Evolutionary conservation across 345 rosid species (phyloP).

Genomic region (Pelargonium nanum): DNA sequence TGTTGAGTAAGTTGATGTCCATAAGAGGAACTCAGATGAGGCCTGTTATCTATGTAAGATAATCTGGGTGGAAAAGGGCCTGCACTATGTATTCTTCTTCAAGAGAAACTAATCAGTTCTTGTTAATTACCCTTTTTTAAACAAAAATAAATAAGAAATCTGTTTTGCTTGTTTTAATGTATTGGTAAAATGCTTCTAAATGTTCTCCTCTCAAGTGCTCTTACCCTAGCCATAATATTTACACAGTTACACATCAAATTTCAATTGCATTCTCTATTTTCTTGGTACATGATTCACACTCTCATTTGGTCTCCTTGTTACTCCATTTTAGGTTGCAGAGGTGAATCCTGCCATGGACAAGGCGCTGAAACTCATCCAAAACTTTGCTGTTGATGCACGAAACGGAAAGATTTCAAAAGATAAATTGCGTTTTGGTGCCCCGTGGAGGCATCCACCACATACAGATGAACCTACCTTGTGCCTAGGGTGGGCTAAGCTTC

Average conservation of each 20-base stretch:
- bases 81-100: background rate
- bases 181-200: background rate
- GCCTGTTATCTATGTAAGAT: background rate
- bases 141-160: no score
- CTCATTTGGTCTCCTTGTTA: background rate
- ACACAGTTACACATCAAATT: background rate
- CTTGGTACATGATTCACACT: background rate
- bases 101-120: background rate
- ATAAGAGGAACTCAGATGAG: background rate
- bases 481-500: constrained; percentile 79
- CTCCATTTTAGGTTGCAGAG: constrained; percentile 42
- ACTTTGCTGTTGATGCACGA: constrained; percentile 59
- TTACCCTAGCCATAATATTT: background rate
- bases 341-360: constrained; percentile 94
- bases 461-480: constrained; percentile 25
- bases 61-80: background rate
- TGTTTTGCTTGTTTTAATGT: background rate
- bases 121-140: no score
- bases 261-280: no score
- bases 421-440: constrained; percentile 68
- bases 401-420: constrained; percentile 55
- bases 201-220: background rate
- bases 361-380: constrained; percentile 50
- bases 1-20: background rate
- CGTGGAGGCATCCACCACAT: constrained; percentile 89